Evolutionary conservation across 1,139 yeast species (phyloP).

Genomic region (Geotrichum bryndzae): DNA sequence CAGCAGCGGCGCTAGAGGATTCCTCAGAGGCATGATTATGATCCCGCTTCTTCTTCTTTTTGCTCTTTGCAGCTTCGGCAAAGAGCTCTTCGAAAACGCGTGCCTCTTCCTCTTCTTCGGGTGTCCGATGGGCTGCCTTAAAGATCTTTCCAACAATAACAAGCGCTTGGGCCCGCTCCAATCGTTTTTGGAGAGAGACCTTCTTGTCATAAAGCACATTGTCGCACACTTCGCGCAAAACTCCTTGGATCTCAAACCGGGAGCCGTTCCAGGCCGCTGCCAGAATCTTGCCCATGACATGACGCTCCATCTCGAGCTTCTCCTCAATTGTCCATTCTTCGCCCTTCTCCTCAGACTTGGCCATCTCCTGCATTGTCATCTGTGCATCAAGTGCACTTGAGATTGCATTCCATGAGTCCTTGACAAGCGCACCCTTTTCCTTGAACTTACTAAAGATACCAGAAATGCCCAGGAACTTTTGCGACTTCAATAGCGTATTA

Average conservation of each 20-base stretch:
- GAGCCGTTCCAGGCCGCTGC: constrained; percentile 98
- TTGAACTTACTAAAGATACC: constrained; percentile 80
- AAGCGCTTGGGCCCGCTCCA: constrained; percentile 77
- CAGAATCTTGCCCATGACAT: constrained; percentile 80
- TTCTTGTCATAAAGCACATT: constrained; percentile 59
- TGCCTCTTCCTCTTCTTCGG: constrained; percentile 87
- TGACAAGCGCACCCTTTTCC: constrained; percentile 80
- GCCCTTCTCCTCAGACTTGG: constrained; percentile 43
- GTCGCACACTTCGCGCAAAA: constrained; percentile 83
- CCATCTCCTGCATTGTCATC: constrained; percentile 69
- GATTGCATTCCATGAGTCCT: constrained; percentile 81
- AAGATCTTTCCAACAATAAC: constrained; percentile 70
- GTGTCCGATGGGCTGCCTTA: constrained; percentile 58
- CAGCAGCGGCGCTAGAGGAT: neutral
- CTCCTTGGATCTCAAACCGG: constrained; percentile 81
- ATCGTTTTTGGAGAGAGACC: constrained; percentile 49
- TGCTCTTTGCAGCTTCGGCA: constrained; percentile 83
- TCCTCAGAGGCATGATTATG: constrained; percentile 4
- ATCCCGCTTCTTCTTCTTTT: constrained; percentile 41
- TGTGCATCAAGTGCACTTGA: constrained; percentile 88
- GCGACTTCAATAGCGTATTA: constrained; percentile 53
- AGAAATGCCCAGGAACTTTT: constrained; percentile 72
- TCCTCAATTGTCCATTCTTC: constrained; percentile 72
- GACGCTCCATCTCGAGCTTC: constrained; percentile 77
- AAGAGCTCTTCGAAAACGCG: constrained; percentile 85